A percentile compares a stretch with the other conserved stretches of the same genome.
These are phyloP conservation scores for Sporothrix sp. DNA, from an alignment of 2,329 filamentous ascomycete species.

Conservation along the genomic window DNA sequence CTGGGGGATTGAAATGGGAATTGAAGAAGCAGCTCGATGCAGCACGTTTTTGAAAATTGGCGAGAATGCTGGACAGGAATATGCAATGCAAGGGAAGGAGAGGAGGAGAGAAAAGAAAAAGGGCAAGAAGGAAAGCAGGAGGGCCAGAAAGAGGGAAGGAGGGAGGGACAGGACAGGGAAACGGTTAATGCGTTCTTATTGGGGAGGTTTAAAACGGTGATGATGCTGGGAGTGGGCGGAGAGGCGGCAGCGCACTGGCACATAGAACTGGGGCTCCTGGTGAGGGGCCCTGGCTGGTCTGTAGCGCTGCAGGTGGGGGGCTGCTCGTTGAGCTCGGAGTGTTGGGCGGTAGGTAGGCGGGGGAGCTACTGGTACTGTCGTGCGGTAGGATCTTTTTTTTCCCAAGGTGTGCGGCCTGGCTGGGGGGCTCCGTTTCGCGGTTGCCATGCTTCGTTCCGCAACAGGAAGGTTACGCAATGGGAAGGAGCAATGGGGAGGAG, in stretches of 20 bases:
- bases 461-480: too few species aligned
- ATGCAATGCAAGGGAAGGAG: neutral
- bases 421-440: constrained; percentile 6
- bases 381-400: too few species aligned
- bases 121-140: neutral
- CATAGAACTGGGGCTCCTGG: neutral
- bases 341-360: neutral
- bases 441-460: neutral
- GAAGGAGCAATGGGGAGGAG: constrained; percentile 6
- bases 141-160: neutral
- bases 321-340: neutral
- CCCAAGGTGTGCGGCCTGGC: neutral
- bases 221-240: constrained; percentile 14
- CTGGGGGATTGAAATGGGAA: neutral
- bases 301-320: constrained; percentile 2
- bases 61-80: neutral
- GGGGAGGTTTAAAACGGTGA: constrained; percentile 15
- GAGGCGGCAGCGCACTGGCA: constrained; percentile 3
- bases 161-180: constrained; percentile 4
- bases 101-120: neutral
- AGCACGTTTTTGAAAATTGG: neutral
- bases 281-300: neutral
- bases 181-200: constrained; percentile 6
- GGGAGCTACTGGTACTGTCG: constrained; percentile 3
- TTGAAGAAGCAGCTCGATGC: neutral